These are phyloP conservation scores for Athelia sp. DNA, from an alignment of 1,284 basidiomycete species.

Conservation along the genomic window DNA sequence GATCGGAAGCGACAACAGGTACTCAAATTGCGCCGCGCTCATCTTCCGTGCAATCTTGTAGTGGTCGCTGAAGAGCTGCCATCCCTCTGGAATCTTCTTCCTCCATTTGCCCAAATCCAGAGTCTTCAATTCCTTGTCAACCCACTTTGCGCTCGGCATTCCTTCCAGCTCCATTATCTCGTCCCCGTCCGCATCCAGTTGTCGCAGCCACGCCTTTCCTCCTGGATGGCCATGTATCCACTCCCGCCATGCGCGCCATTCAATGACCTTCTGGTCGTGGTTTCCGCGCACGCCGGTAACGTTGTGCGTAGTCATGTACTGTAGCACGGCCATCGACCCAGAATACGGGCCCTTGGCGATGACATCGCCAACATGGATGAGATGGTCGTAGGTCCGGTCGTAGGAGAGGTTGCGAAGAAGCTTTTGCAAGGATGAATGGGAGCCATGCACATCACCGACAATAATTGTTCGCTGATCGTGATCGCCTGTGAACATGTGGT, in stretches of 20 bases:
- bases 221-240: conserved; percentile 47
- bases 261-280: conserved; percentile 83
- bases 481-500: conserved; percentile 8
- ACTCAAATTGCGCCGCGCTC: conserved; percentile 54
- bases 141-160: conserved; percentile 40
- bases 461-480: conserved; percentile 55
- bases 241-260: conserved; percentile 81
- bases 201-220: conserved; percentile 45
- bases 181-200: conserved; percentile 26
- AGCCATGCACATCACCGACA: conserved; percentile 85
- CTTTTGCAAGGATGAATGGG: conserved; percentile 61
- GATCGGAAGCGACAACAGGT: conserved; percentile 68
- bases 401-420: conserved; percentile 62
- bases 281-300: conserved; percentile 83
- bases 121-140: conserved; percentile 30
- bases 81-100: conserved; percentile 52
- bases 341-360: conserved; percentile 60
- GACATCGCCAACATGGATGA: conserved; percentile 82
- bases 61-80: conserved; percentile 73
- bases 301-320: conserved; percentile 57
- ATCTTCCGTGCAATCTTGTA: conserved; percentile 69
- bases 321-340: conserved; percentile 60
- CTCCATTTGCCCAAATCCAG: conserved; percentile 40
- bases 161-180: conserved; percentile 30
- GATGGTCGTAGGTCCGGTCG: conserved; percentile 50